Base-by-base conservation (phyloP, 179 eudicot genomes). In the Patellifolia procumbens region DNA sequence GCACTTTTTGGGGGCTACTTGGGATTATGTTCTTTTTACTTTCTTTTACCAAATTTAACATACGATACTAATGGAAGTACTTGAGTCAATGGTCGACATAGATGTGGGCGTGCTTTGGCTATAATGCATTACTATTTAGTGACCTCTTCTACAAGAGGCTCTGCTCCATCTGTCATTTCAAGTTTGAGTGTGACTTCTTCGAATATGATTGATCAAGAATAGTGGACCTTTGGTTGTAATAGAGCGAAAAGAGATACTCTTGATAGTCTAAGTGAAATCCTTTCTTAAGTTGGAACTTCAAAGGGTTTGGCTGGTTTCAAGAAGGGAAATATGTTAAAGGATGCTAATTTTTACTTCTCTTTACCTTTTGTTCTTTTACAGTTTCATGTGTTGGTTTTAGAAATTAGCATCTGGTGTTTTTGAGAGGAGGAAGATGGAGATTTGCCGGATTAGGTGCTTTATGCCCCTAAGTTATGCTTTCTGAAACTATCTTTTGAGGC, bases 91-190 rank as follows among this genome's bases (percentile, higher is more conserved):
- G 7, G 66, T 16, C 2, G 35, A 31, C 45, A 24, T 29, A 28
- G 70, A 63, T 75, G 49, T 64, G 19, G 24, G 24, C 26, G n/a
- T 65, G 53, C 34, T n/a, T 63, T 10, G 61, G 63, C 26, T 39
- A 37, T 52, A 51, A 52, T 26, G 17, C 31, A 2, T 26, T 34
- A 10, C 0, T 20, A 48, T 42, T 43, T 4, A 45, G 55, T 15
- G 6, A 43, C n/a, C 55, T 37, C 76, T 24, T 73, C 55, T 34
- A 73, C 61, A 42, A 58, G 2, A 73, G 67, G 67, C 34, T 39
- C 42, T 59, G 4, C 22, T 59, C 35, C 68, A 24, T 26, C 24
- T 17, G 26, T n/a, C 19, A 7, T 29, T 42, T 45, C 22, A 16
- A 60, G 68, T n/a, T 29, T 52, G 5, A 59, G 5, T 62, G 43